Evolutionary conservation across 2,329 filamentous ascomycete genomes (phyloP).

Genomic region (Hansfordia pulvinata): DNA sequence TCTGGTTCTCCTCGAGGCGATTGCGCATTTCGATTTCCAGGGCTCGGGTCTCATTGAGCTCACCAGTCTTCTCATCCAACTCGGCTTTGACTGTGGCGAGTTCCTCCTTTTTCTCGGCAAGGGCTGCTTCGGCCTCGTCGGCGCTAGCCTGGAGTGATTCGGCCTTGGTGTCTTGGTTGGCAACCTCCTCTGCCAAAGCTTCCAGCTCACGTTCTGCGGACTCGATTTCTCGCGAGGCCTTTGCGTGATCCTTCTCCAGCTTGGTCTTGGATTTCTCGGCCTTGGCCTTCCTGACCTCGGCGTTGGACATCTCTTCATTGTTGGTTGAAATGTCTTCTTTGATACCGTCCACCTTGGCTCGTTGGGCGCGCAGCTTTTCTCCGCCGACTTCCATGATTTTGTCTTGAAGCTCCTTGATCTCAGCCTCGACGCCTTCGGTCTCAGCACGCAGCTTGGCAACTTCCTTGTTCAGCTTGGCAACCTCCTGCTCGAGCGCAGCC

Average conservation of each 20-base stretch:
- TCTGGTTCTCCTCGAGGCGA: slow-evolving; percentile 92
- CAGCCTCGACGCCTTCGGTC: slow-evolving; percentile 79
- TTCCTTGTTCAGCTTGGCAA: slow-evolving; percentile 61
- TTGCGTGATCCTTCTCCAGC: slow-evolving; percentile 68
- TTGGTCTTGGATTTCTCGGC: slow-evolving; percentile 86
- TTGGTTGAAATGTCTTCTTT: slow-evolving; percentile 76
- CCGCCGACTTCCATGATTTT: slow-evolving; percentile 98
- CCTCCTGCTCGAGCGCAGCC: slow-evolving; percentile 61
- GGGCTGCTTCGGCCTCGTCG: slow-evolving; percentile 68
- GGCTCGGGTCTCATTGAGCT: slow-evolving; percentile 79
- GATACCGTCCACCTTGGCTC: slow-evolving; percentile 76
- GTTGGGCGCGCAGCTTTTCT: slow-evolving; percentile 80
- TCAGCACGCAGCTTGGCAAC: slow-evolving; percentile 69
- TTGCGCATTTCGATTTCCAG: slow-evolving; percentile 97
- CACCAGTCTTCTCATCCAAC: slow-evolving; percentile 71
- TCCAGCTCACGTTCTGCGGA: slow-evolving; percentile 60
- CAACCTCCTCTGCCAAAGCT: slow-evolving; percentile 64
- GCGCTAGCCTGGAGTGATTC: slow-evolving; percentile 60
- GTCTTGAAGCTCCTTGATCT: slow-evolving; percentile 85
- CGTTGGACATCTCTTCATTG: slow-evolving; percentile 69
- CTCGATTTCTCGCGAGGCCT: slow-evolving; percentile 68
- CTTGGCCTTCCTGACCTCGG: slow-evolving; percentile 81
- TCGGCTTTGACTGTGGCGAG: slow-evolving; percentile 69
- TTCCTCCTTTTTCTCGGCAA: slow-evolving; percentile 69
- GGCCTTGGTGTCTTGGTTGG: slow-evolving; percentile 62